Evolutionary conservation across 345 rosid species (phyloP).

Genomic region (Linum trigynum): DNA sequence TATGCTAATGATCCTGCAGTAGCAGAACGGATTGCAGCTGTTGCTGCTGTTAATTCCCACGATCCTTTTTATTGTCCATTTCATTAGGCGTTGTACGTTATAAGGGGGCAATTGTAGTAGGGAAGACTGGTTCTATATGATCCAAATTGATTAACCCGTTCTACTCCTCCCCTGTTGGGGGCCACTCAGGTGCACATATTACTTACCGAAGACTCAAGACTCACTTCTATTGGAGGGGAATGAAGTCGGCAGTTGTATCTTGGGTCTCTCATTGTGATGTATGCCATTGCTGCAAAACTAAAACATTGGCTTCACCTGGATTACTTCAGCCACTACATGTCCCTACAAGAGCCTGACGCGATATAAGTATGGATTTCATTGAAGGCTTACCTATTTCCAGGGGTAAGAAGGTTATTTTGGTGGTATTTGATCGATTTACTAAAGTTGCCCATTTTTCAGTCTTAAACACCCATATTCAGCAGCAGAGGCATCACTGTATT

Average conservation of each 20-base stretch:
- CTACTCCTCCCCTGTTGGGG: not conserved
- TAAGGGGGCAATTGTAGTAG: not conserved
- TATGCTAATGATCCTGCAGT: not conserved
- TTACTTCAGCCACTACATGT: slow-evolving; percentile 1
- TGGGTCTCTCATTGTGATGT: not conserved
- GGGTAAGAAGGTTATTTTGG: not conserved
- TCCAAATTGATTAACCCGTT: not conserved
- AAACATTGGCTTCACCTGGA: not conserved
- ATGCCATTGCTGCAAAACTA: not conserved
- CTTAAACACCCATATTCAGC: not conserved
- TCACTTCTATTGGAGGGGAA: not conserved
- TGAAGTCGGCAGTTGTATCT: not conserved
- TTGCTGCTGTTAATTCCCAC: not conserved
- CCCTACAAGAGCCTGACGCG: not conserved
- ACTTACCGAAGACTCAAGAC: not conserved
- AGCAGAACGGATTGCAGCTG: not conserved
- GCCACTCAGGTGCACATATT: not conserved
- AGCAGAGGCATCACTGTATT: not conserved
- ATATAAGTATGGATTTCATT: not conserved
- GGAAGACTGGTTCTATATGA: not conserved
- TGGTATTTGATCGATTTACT: not conserved
- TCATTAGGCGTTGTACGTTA: not conserved
- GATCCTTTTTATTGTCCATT: too few relatives aligned
- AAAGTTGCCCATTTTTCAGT: not conserved
- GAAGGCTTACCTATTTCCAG: not conserved